These are phyloP conservation scores for Eutypa lata DNA, from an alignment of 2,329 filamentous ascomycete genomes.

Conservation along the genomic window DNA sequence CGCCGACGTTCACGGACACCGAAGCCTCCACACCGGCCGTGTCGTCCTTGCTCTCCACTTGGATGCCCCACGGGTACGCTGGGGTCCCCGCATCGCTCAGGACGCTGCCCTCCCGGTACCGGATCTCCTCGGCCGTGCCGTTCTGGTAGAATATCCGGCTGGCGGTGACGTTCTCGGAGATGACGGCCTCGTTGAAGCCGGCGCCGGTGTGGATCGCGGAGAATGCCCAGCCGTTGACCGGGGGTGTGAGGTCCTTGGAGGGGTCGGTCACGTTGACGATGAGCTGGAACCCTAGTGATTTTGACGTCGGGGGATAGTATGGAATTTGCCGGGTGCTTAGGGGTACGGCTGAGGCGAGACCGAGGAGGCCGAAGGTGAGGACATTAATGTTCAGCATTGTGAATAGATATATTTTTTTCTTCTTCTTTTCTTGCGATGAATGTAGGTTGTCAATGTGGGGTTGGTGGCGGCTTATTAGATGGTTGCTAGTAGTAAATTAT, in stretches of 20 bases:
- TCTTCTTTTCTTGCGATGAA: too few species aligned
- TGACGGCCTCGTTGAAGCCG: constrained; percentile 35
- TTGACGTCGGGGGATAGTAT: constrained; percentile 17
- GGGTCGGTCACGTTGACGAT: constrained; percentile 43
- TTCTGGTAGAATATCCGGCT: constrained; percentile 47
- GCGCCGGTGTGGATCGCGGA: constrained; percentile 42
- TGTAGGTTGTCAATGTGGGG: too few species aligned
- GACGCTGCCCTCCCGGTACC: constrained; percentile 29
- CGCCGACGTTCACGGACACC: constrained; percentile 33
- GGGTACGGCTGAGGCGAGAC: not conserved
- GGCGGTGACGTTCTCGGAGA: constrained; percentile 18
- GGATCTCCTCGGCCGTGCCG: constrained; percentile 35
- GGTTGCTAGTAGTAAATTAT: too few species aligned
- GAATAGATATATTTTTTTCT: too few species aligned
- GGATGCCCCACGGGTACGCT: constrained; percentile 35
- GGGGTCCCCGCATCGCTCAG: constrained; percentile 40
- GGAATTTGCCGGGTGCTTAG: not conserved
- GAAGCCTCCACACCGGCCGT: constrained; percentile 22
- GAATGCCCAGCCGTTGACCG: constrained; percentile 39
- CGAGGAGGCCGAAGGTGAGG: not conserved
- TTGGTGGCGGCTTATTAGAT: too few species aligned
- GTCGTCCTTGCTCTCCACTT: constrained; percentile 20
- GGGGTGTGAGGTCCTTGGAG: constrained; percentile 34
- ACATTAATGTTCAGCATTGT: not conserved
- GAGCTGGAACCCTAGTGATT: constrained; percentile 35